phyloP scores from a whole-genome alignment of 2,329 filamentous ascomycete genomes.

The Alternaria hordeiaustralica region DNA sequence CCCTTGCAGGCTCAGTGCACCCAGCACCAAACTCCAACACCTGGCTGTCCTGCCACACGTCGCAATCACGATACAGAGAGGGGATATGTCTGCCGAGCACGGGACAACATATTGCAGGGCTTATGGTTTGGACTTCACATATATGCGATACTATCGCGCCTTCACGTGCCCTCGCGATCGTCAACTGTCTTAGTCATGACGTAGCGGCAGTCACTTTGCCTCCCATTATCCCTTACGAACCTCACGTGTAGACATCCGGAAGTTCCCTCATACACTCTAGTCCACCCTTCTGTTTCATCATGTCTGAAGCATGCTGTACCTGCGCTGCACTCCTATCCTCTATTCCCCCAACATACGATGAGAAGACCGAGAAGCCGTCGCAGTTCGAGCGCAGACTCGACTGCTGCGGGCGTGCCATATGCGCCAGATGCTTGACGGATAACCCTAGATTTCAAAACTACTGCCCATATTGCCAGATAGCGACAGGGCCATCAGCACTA shows the following conservation, averaged over 20 bases:
- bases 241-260: background rate
- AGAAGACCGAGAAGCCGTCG: conserved; percentile 66
- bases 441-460: conserved; percentile 72
- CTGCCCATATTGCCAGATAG: conserved; percentile 80
- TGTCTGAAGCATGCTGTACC: conserved; percentile 68
- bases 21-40: conserved; percentile 6
- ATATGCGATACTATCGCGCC: background rate
- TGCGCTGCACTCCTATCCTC: conserved; percentile 69
- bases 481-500: conserved; percentile 64
- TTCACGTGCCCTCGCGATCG: conserved; percentile 33
- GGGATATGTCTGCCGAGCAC: too few species aligned
- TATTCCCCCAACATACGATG: conserved; percentile 59
- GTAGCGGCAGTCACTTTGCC: conserved; percentile 31
- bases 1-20: conserved; percentile 7
- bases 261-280: background rate
- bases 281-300: conserved; percentile 7
- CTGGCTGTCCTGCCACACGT: background rate
- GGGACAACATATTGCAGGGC: background rate
- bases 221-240: conserved; percentile 9
- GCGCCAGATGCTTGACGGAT: conserved; percentile 71
- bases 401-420: conserved; percentile 76
- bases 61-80: background rate
- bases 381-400: conserved; percentile 66
- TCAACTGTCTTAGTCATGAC: conserved; percentile 43
- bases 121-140: background rate